Base-by-base conservation (phyloP, 202 grass and related monocot species). In the Panicum virgatum region DNA sequence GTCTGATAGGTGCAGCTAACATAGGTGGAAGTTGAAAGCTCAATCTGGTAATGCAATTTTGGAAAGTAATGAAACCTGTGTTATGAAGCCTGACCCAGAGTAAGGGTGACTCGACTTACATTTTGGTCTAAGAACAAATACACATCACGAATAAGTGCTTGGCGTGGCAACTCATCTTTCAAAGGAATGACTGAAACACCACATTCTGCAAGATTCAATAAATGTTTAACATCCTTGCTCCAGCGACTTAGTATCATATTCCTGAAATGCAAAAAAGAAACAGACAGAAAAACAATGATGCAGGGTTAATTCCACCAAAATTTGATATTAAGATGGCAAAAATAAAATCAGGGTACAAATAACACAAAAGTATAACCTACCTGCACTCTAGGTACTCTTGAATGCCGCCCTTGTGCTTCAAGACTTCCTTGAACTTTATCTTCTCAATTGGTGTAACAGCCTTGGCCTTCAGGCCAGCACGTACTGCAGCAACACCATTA, bases 321-420 rank as follows among this genome's bases (percentile, higher is more conserved):
- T 44, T 59, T 48, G 69, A 74, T 29, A 16, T 73, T 37, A 43
- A 69, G 52, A 66, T 29, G 57, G 54, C 36, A 54, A 80, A 71
- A 76, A 74, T 20, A 59, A 77, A 68, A 79, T 26, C 48, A 80
- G 22, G 46, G 54, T 25, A 80, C 5, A 50, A 32, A 60, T 18
- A 80, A 42, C 34, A 18, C 6, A 63, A 80, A 51, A 46, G 23
- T 13, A 62, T 57, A 85, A 83, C 63, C 60, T 61, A 96, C 96
- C 96, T 94, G 90, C 92, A 93, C 32, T 99, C 96, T 65, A 99
- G 75, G 81, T 99, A 99, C 58, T 99, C 93, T 64, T 88, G 86
- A 84, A 99, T 89, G 71, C 89, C 93, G 61, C 96, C 96, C 86
- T 91, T 96, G 48, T 81, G 91, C 83, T 90, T 99, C 80, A 99